Conservation (phyloP, 78 protist genomes). For the Dictyostelium brefeldianum region DNA sequence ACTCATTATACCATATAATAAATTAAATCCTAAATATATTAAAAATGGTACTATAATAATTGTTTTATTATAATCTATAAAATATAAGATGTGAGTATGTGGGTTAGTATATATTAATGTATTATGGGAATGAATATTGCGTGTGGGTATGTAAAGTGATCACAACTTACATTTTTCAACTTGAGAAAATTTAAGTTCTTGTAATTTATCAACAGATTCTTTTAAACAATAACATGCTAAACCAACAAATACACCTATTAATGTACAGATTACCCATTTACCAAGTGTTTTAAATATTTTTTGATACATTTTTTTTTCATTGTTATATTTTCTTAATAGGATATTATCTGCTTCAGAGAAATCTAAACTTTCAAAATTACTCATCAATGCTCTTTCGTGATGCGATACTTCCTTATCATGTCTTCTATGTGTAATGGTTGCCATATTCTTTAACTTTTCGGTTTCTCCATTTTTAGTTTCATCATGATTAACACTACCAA, state of each 20-base stretch:
- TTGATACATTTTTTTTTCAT: not conserved
- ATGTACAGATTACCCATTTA: constrained; percentile 54
- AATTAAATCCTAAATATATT: constrained; percentile 69
- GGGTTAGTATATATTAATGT: too few relatives aligned
- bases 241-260: constrained; percentile 72
- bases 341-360: constrained; percentile 67
- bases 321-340: constrained; percentile 18
- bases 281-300: constrained; percentile 50
- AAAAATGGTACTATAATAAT: constrained; percentile 47
- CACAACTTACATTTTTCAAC: constrained; percentile 65
- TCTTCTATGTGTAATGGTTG: constrained; percentile 48
- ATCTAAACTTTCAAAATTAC: constrained; percentile 44
- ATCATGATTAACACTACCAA: not conserved
- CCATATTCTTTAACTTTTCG: not conserved
- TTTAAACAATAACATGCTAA: constrained; percentile 54
- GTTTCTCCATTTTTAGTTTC: not conserved
- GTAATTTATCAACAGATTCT: constrained; percentile 52
- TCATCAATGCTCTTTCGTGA: constrained; percentile 47
- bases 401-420: constrained; percentile 10
- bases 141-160: too few relatives aligned
- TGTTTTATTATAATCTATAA: constrained; percentile 15
- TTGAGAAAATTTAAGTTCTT: constrained; percentile 41
- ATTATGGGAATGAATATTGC: too few relatives aligned
- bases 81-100: too few relatives aligned
- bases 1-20: constrained; percentile 37